Evolutionary conservation across 768 basidiomycete genomes (phyloP).

Genomic region (Hortiboletus flavorubellus): DNA sequence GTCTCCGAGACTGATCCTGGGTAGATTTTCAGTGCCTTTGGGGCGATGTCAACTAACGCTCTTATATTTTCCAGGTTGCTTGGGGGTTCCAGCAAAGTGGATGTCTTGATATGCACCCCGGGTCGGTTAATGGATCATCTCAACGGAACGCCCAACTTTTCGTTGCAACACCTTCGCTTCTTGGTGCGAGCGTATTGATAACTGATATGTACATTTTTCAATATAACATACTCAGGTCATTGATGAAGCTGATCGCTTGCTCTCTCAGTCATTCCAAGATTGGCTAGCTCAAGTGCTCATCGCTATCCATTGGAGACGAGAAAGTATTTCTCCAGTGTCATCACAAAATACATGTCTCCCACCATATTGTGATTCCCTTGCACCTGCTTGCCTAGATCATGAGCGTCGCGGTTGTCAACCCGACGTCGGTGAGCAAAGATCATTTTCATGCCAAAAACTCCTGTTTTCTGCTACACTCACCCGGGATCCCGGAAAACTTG

Average conservation of each 20-base stretch:
- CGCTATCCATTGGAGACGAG: constrained; percentile 53
- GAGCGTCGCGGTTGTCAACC: constrained; percentile 29
- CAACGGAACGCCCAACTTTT: constrained; percentile 82
- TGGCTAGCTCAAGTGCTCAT: constrained; percentile 84
- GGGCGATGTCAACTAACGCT: neutral
- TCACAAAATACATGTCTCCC: constrained; percentile 3
- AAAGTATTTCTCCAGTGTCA: neutral
- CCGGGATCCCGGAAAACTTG: constrained; percentile 89
- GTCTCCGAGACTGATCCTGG: constrained; percentile 53
- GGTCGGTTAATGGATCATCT: constrained; percentile 95
- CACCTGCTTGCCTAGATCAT: constrained; percentile 53
- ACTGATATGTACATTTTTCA: neutral
- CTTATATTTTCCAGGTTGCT: constrained; percentile 44
- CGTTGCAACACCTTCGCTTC: constrained; percentile 92
- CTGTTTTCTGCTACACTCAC: constrained; percentile 96
- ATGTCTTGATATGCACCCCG: constrained; percentile 94
- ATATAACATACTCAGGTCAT: constrained; percentile 60
- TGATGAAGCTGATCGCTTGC: constrained; percentile 95
- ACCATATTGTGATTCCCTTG: constrained; percentile 41
- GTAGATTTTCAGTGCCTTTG: constrained; percentile 37
- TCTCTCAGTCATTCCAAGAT: constrained; percentile 94
- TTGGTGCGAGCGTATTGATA: constrained; percentile 51
- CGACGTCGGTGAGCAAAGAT: constrained; percentile 55
- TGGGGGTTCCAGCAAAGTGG: constrained; percentile 89
- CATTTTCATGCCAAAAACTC: constrained; percentile 84